Evolutionary conservation across 345 rosid genomes (phyloP).

Genomic region (Alliaria petiolata): DNA sequence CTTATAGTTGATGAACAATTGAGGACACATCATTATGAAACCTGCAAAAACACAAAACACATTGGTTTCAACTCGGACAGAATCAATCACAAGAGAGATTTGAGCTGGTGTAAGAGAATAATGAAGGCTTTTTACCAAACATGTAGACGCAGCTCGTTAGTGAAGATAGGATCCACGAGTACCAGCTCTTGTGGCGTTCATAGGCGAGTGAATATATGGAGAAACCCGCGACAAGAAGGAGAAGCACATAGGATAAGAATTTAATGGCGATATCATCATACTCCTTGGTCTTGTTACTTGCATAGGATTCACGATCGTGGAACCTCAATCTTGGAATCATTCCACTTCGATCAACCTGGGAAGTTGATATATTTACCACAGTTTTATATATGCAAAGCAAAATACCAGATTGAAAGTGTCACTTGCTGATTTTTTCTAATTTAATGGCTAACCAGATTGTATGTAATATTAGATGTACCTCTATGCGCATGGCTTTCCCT

Average conservation of each 20-base stretch:
- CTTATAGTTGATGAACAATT: conserved; percentile 93
- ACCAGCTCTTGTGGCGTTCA: conserved; percentile 98
- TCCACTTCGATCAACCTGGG: conserved; percentile 87
- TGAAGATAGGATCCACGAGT: conserved; percentile 97
- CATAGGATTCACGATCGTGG: conserved; percentile 91
- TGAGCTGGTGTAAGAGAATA: background rate
- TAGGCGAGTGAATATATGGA: conserved; percentile 83
- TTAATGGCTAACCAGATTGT: background rate
- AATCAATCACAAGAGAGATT: background rate
- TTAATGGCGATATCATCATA: conserved; percentile 98
- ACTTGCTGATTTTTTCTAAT: background rate
- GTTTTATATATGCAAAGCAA: background rate
- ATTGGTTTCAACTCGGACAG: background rate
- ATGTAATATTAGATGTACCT: conserved; percentile 45
- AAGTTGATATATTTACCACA: background rate
- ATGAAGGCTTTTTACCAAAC: conserved; percentile 63
- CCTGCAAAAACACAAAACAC: conserved; percentile 43
- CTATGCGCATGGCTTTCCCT: conserved; percentile 98
- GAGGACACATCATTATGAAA: conserved; percentile 98
- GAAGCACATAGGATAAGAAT: conserved; percentile 83
- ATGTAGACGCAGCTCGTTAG: conserved; percentile 98
- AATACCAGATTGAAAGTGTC: background rate
- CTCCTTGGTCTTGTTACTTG: conserved; percentile 94
- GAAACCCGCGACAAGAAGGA: conserved; percentile 78
- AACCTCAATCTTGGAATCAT: conserved; percentile 84